Base-by-base conservation (phyloP, 306 rosid genomes). In the Dalbergia cochinchinensis region DNA sequence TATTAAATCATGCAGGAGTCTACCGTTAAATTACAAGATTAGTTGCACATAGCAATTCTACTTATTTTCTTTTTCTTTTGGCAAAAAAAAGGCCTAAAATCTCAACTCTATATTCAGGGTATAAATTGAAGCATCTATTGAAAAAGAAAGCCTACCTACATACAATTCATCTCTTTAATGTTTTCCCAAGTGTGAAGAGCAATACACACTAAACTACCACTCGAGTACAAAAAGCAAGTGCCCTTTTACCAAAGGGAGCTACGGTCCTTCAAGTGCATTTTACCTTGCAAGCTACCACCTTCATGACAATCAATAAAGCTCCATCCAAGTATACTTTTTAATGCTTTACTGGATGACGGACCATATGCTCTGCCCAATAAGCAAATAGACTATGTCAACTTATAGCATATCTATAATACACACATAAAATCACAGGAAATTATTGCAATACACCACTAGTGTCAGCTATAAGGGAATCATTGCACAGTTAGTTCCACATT, bases 261-360 rank as follows among this genome's bases (percentile, higher is more conserved):
- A 45, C 33, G 66, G 14, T 14, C 65, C 58, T 55, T 62, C 11
- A 20, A 54, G 4, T 63, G 66, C 41, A 4, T 16, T 79, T 31
- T 54, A 53, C 73, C 59, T 65, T 45, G 69, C 69, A 54, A 54
- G n/a, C 61, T 22, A 58, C 68, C 55, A 51, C 74, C 65, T 74
- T 75, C 47, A 74, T 42, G 11, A 59, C 31, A 26, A 26, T 55
- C 67, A 31, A 55, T 41, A 54, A 74, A 60, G 62, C 81, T 68
- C 73, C 82, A 54, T 69, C 55, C 57, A 51, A 42, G 67, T 31
- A 71, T 34, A 34, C 15, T 72, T 71, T 13, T 10, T 50, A 50
- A 31, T 58, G 15, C 14, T 80, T 69, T 6, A 48, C 48, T 2
- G 35, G 68, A 69, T 69, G 44, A 42, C 10, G 37, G 39, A 70